Percentiles rank a stretch among this genome's conserved stretches.
These are phyloP conservation scores for Casuarina cunninghamiana DNA, from an alignment of 306 rosid genomes.

Conservation along the genomic window DNA sequence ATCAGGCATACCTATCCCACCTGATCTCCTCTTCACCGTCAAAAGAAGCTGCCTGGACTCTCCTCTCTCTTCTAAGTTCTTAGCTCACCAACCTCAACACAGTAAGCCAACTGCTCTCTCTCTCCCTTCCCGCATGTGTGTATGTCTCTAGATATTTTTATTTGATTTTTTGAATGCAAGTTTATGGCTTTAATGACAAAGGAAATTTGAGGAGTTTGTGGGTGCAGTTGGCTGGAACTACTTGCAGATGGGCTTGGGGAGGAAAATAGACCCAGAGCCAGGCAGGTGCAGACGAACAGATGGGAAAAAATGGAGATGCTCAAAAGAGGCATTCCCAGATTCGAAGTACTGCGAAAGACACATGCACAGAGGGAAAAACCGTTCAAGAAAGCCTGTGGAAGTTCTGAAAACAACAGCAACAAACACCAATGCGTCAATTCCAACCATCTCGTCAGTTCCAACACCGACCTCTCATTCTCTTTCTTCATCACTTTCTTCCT, in stretches of 20 bases:
- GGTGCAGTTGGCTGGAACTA: constrained; percentile 93
- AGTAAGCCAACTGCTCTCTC: constrained; percentile 37
- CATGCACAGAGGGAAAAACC: constrained; percentile 99
- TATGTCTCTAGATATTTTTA: not conserved
- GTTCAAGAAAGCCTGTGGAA: constrained; percentile 99
- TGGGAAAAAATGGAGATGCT: constrained; percentile 98
- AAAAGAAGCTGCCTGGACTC: constrained; percentile 67
- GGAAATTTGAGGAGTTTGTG: not conserved
- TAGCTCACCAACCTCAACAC: constrained; percentile 65
- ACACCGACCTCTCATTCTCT: constrained; percentile 43
- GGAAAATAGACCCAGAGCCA: constrained; percentile 96
- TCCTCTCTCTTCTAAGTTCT: constrained; percentile 55
- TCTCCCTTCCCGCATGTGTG: not conserved
- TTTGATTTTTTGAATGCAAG: not conserved
- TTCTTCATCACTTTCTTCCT: constrained; percentile 31
- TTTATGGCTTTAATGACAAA: not conserved
- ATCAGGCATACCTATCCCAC: constrained; percentile 86
- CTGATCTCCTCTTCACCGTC: constrained; percentile 79
- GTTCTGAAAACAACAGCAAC: constrained; percentile 58
- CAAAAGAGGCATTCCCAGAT: constrained; percentile 91
- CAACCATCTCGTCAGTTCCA: constrained; percentile 44
- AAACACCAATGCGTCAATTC: constrained; percentile 31
- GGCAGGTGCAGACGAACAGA: constrained; percentile 98
- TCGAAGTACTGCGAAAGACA: constrained; percentile 98
- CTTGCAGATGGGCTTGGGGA: constrained; percentile 84